Base-by-base conservation (phyloP, 1,284 basidiomycete species). In the Malassezia brasiliensis region DNA sequence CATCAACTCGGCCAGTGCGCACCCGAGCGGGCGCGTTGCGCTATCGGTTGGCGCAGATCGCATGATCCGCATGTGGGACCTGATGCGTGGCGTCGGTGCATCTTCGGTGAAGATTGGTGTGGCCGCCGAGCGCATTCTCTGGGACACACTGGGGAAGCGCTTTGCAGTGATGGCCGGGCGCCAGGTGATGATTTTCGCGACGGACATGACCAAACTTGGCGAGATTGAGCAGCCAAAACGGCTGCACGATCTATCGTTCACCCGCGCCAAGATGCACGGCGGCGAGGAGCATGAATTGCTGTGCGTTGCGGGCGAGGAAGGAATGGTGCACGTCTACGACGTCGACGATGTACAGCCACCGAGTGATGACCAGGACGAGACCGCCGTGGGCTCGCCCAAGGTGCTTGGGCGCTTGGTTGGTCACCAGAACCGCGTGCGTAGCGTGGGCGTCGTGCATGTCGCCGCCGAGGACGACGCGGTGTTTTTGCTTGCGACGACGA, bases 41-140 rank as follows among this genome's bases (percentile, higher is more conserved):
- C 76, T 98, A 30, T 88, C 84, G 61, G 90, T 96, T 0, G 93
- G 93, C 11, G 85, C 85, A 66, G 93, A 98, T 72, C 80, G 83
- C 59, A 89, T 87, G 8, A 74, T 96, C 56, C 82, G 90, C 47
- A 93, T 96, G 90, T 98, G 93, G 93, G 93, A 98, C 78, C 78
- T 98, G 25, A 94, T 96, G 87, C 80, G 90, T 44, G 93, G 90
- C 1, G 86, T 86, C 71, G 88, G 88, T 2, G 83, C 84, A 12
- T 88, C 88, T 4, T 90, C 88, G 69, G 86, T 85, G 34, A 88
- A 90, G 68, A 68, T 72, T 44, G 68, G 67, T 50, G 61, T 66
- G 22, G 69, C 70, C 30, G 69, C 67, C 2, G 66, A 68, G 41
- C 40, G 58, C 30, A 63, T 70, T 7, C 25, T 50, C 0, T 72